Evolutionary conservation across 1,139 yeast species (phyloP).

Genomic region (Scheffersomyces titani): DNA sequence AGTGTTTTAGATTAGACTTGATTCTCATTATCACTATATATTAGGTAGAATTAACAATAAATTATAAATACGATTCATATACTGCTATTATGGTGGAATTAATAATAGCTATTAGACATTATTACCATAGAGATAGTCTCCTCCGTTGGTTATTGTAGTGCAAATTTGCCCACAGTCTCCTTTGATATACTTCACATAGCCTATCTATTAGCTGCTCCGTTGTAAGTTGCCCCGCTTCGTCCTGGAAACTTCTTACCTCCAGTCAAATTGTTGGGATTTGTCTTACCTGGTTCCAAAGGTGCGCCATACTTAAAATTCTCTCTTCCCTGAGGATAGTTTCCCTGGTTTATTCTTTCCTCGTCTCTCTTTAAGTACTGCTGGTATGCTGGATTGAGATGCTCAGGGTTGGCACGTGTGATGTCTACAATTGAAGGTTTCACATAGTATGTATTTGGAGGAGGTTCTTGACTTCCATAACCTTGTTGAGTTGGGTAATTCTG

Average conservation of each 20-base stretch:
- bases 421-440: conserved; percentile 40
- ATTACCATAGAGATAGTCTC: too few relatives aligned
- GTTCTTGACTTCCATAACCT: neutral
- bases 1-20: conserved; percentile 7
- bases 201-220: conserved; percentile 36
- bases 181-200: neutral
- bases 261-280: conserved; percentile 19
- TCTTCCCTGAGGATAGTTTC: conserved; percentile 31
- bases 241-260: conserved; percentile 44
- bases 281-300: conserved; percentile 33
- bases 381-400: conserved; percentile 40
- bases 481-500: conserved; percentile 1
- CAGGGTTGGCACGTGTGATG: conserved; percentile 37
- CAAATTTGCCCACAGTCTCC: neutral
- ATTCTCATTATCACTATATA: neutral
- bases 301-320: conserved; percentile 34
- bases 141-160: too few relatives aligned
- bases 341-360: conserved; percentile 32
- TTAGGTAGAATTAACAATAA: neutral
- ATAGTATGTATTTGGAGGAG: conserved; percentile 26
- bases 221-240: conserved; percentile 38
- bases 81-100: neutral
- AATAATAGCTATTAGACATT: neutral
- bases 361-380: conserved; percentile 36
- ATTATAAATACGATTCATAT: neutral